These are phyloP conservation scores for Peniophora sp. DNA, from an alignment of 1,284 basidiomycete genomes.

Conservation along the genomic window DNA sequence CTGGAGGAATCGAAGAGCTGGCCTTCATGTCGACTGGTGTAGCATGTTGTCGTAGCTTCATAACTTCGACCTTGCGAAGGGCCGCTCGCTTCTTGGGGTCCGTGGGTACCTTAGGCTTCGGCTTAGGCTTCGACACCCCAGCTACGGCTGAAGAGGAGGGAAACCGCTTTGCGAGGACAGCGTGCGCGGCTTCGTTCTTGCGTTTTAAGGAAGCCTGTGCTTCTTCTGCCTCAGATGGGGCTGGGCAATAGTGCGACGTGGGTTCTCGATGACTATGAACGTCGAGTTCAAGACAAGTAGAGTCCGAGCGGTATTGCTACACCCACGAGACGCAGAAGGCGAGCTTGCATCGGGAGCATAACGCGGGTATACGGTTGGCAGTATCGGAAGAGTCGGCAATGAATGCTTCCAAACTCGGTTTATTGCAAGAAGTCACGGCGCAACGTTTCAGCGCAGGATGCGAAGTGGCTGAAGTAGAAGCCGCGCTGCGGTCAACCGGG, in stretches of 20 bases:
- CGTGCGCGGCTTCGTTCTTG: slow-evolving; percentile 43
- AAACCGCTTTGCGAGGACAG: slow-evolving; percentile 50
- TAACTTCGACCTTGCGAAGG: slow-evolving; percentile 49
- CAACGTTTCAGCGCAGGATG: slow-evolving; percentile 37
- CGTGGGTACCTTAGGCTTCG: slow-evolving; percentile 26
- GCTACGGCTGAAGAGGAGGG: slow-evolving; percentile 11
- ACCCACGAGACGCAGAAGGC: slow-evolving; percentile 57
- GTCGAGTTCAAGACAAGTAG: background rate
- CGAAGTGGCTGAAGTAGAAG: slow-evolving; percentile 5
- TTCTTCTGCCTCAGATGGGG: slow-evolving; percentile 6
- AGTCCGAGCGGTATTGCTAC: background rate
- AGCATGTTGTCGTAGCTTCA: slow-evolving; percentile 69
- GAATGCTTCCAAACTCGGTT: slow-evolving; percentile 39
- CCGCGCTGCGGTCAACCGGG: slow-evolving; percentile 15
- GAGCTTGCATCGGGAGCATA: slow-evolving; percentile 45
- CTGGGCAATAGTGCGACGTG: slow-evolving; percentile 44
- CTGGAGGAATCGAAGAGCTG: slow-evolving; percentile 32
- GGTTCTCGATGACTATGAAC: slow-evolving; percentile 50
- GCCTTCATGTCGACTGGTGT: slow-evolving; percentile 53
- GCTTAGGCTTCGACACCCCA: slow-evolving; percentile 6
- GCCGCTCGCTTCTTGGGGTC: slow-evolving; percentile 50
- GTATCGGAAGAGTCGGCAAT: slow-evolving; percentile 20
- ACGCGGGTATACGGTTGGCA: slow-evolving; percentile 24
- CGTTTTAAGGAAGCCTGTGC: slow-evolving; percentile 8
- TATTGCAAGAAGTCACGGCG: slow-evolving; percentile 39